phyloP scores from a whole-genome alignment of 306 rosid genomes.

The Senna siamea region DNA sequence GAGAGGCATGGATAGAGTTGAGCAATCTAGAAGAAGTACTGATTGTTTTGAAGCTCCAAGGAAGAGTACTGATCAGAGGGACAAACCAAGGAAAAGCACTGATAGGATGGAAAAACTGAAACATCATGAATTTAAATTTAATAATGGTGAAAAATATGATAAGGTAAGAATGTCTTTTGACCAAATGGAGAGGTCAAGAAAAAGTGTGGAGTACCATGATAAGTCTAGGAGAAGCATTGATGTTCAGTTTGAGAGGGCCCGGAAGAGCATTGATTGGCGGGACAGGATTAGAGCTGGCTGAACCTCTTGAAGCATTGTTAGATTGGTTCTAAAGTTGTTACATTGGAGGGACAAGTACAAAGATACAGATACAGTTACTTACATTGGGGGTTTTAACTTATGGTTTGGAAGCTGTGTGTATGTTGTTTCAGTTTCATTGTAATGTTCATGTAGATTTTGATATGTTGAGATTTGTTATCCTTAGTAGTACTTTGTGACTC shows the following conservation, averaged over 20 bases:
- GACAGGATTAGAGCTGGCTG: slow-evolving; percentile 66
- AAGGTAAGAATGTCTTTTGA: slow-evolving; percentile 55
- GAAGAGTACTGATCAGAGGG: slow-evolving; percentile 66
- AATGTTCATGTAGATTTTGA: slow-evolving; percentile 43
- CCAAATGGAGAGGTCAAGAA: slow-evolving; percentile 59
- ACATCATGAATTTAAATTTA: slow-evolving; percentile 49
- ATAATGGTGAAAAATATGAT: slow-evolving; percentile 52
- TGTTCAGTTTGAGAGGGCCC: slow-evolving; percentile 60
- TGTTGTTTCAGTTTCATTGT: slow-evolving; percentile 31
- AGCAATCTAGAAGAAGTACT: slow-evolving; percentile 55
- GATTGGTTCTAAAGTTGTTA: slow-evolving; percentile 32
- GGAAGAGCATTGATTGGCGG: slow-evolving; percentile 76
- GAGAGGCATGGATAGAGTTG: slow-evolving; percentile 54
- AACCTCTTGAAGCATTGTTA: slow-evolving; percentile 32
- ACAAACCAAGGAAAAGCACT: slow-evolving; percentile 67
- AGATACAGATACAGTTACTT: slow-evolving; percentile 39
- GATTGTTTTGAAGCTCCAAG: slow-evolving; percentile 68
- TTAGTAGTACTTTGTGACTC: slow-evolving; percentile 33
- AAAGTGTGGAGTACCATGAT: slow-evolving; percentile 61
- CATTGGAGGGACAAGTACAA: slow-evolving; percentile 34
- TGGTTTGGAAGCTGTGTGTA: slow-evolving; percentile 40
- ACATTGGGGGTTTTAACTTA: slow-evolving; percentile 54
- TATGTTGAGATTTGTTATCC: slow-evolving; percentile 34
- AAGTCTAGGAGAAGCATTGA: slow-evolving; percentile 69
- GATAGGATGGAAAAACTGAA: slow-evolving; percentile 58